phyloP scores from a whole-genome alignment of 139 green algal species.

The Deuterostichococcus epilithicus region DNA sequence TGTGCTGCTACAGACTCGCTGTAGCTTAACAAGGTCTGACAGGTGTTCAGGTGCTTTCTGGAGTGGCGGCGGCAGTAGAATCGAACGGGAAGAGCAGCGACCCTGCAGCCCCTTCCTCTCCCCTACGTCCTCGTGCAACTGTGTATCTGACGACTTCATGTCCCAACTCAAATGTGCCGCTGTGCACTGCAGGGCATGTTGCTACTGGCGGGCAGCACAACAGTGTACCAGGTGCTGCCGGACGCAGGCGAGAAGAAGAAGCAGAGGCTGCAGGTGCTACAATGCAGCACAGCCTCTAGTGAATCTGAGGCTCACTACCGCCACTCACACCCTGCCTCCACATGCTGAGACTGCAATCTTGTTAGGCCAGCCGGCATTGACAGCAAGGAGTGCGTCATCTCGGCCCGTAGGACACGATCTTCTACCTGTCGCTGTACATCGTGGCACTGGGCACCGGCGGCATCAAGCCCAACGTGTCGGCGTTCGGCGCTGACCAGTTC shows the following conservation, averaged over 20 bases:
- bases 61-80: not conserved
- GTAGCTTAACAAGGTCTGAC: not conserved
- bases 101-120: too few species aligned
- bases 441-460: constrained; percentile 79
- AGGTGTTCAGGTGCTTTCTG: not conserved
- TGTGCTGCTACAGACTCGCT: not conserved
- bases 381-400: too few species aligned
- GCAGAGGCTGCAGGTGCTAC: not conserved
- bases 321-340: too few species aligned
- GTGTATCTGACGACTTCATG: too few species aligned
- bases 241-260: not conserved
- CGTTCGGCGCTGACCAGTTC: constrained; percentile 98
- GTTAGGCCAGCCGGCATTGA: constrained; percentile 1
- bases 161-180: too few species aligned
- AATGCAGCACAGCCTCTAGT: too few species aligned
- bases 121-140: too few species aligned
- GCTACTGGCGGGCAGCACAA: constrained; percentile 40
- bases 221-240: not conserved
- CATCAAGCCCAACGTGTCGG: constrained; percentile 97
- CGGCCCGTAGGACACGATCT: constrained; percentile 39
- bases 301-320: too few species aligned
- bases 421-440: constrained; percentile 74
- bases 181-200: constrained; percentile 62
- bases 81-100: not conserved
- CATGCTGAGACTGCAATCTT: too few species aligned